Base-by-base conservation (phyloP, 768 basidiomycete genomes). In the Boletus rubescentipes region DNA sequence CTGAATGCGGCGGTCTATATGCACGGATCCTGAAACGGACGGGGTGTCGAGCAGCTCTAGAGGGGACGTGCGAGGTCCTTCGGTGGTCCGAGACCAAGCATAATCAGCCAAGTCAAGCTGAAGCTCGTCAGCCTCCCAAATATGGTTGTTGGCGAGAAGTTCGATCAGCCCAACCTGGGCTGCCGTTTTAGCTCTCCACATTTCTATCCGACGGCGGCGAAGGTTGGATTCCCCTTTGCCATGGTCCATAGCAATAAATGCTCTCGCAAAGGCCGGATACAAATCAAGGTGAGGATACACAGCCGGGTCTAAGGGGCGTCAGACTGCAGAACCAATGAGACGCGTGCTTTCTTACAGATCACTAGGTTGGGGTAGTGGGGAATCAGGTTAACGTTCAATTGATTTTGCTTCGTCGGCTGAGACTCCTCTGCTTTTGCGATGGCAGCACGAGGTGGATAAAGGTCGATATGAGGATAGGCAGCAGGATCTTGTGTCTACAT, bases 31-130 rank as follows among this genome's bases (percentile, higher is more conserved):
- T 35, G 76, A 63, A 38, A 70, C 71, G 54, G 70, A 69, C 56
- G 69, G 74, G 10, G 75, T 73, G 8, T 68, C 47, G 11, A 73
- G 67, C 3, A 78, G 78, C 31, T 74, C 65, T 12, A 72, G 66
- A 40, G 76, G 75, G 46, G 69, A 67, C 45, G 77, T 77, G 31
- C 70, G 72, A 20, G 88, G 89, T n/a, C 89, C 88, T 3, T 70
- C 68, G 8, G 88, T 89, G 9, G 86, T 84, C 23, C 82, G 75
- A 9, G 87, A 87, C 84, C 87, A 91, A 9, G 77, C 64, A 62
- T 79, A 91, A 58, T 89, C 87, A 39, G 82, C 82, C 29, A 86
- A 67, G 57, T 85, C 78, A 49, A 87, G 70, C 54, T 78, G 78
- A 12, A 75, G 71, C n/a, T 63, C 64, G 14, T 64, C 60, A 2